Evolutionary conservation across 2,329 filamentous ascomycete species (phyloP).

Genomic region (Aspergillus tanneri): DNA sequence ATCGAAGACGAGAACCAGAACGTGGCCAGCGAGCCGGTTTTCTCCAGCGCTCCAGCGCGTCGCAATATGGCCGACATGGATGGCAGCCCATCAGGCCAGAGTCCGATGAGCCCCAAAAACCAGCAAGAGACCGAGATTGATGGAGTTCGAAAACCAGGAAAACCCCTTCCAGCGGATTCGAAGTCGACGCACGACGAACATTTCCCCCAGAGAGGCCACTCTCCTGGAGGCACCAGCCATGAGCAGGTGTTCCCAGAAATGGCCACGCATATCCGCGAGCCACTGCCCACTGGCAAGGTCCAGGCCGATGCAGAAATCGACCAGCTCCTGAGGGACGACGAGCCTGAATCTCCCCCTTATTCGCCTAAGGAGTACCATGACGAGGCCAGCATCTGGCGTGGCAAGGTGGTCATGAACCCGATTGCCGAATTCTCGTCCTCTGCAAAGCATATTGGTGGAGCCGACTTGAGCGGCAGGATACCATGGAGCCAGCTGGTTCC

Average conservation of each 20-base stretch:
- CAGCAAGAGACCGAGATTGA: slow-evolving; percentile 24
- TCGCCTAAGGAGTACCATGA: slow-evolving; percentile 72
- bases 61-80: slow-evolving; percentile 39
- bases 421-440: slow-evolving; percentile 72
- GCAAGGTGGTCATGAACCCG: slow-evolving; percentile 71
- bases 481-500: slow-evolving; percentile 78
- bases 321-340: slow-evolving; percentile 77
- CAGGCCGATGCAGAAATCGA: slow-evolving; percentile 84
- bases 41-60: slow-evolving; percentile 47
- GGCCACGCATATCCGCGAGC: slow-evolving; percentile 39
- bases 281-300: slow-evolving; percentile 48
- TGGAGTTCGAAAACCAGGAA: slow-evolving; percentile 16
- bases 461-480: slow-evolving; percentile 65
- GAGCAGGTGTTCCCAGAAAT: slow-evolving; percentile 47
- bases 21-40: slow-evolving; percentile 48
- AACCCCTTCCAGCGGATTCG: slow-evolving; percentile 38
- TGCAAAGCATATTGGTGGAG: slow-evolving; percentile 82
- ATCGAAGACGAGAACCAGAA: slow-evolving; percentile 68
- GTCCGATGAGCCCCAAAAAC: slow-evolving; percentile 28
- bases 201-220: slow-evolving; percentile 80
- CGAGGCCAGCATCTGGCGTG: slow-evolving; percentile 76
- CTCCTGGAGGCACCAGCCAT: slow-evolving; percentile 57
- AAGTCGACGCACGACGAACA: slow-evolving; percentile 70
- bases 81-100: slow-evolving; percentile 28
- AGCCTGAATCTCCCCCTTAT: slow-evolving; percentile 77